Evolutionary conservation across 352 stramenopile species (phyloP), one percentile per base, ranked within the genome.

Genomic region (Phytophthora litchii): DNA sequence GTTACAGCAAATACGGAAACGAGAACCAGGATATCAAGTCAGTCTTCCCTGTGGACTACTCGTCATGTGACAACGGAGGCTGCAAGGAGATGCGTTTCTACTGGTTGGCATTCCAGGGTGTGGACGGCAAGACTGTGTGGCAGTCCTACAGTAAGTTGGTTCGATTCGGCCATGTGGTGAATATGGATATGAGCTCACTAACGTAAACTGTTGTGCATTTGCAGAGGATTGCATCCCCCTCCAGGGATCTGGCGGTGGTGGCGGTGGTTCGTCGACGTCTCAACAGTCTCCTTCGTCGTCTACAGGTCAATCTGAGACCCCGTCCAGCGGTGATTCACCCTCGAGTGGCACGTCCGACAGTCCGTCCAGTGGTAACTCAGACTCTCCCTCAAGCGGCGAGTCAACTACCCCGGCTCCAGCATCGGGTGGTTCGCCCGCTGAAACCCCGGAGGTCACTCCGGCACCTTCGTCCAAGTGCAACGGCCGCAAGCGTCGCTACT

Each of bases 41-140:
- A 6, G 34, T 73, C 16, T 74, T 78, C 43, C 70, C 70, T 1
- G 55, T 78, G 38, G 70, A 78, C 62, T 78, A 78, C 27, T 78
- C 70, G 21, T 63, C 55, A n/a, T 78, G 70, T 42, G 40, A 57
- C 13, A 58, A 49, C 0, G 43, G 51, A 23, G 67, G 64, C 25
- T 78, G 70, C 63, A 74, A 60, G 42, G 38, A 65, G 52, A 73
- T 78, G 66, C 65, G 60, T 31, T 78, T 78, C 59, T 78, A 76
- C 65, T 75, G 66, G 65, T 64, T 78, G 41, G 70, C 70, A 3
- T 72, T 78, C 48, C 70, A 78, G 53, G 67, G 63, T 40, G 16
- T 76, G 13, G 43, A 73, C 49, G 51, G 40, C 13, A 61, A 78
- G 29, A 74, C 70, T 20, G 62, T 74, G 46, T 78, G 70, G 70